Evolutionary conservation across 441 rosid genomes (phyloP).

Genomic region (Sinapis alba): DNA sequence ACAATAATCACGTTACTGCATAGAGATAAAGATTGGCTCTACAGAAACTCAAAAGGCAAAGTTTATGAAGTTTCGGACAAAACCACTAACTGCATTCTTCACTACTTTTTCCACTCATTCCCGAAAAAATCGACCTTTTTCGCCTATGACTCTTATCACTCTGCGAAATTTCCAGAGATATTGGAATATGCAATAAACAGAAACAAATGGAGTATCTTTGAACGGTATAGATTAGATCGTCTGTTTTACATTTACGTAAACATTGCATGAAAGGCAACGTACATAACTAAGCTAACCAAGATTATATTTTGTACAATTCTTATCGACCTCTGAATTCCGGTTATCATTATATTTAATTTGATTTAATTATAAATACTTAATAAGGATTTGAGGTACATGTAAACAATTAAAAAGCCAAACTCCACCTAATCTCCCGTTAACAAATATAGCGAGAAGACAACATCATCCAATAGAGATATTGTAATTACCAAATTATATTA

Average conservation of each 20-base stretch:
- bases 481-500: constrained; percentile 22
- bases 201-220: neutral
- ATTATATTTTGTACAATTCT: neutral
- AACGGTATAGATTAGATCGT: neutral
- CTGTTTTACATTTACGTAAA: neutral
- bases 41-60: constrained; percentile 40
- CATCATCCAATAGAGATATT: constrained; percentile 28
- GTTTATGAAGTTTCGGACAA: constrained; percentile 27
- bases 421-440: constrained; percentile 19
- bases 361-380: neutral
- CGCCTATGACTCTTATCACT: neutral
- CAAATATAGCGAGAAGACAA: neutral
- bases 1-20: constrained; percentile 26
- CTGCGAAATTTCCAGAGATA: constrained; percentile 37
- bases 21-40: constrained; percentile 31
- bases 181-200: neutral
- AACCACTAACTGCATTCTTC: constrained; percentile 20
- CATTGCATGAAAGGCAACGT: neutral
- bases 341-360: neutral
- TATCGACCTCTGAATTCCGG: neutral
- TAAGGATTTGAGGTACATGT: neutral
- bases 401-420: neutral
- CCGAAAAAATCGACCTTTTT: neutral
- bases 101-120: constrained; percentile 10
- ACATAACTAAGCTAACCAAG: neutral